Conservation (phyloP, 2,329 filamentous ascomycete species). For the Myriosclerotinia curreyana region DNA sequence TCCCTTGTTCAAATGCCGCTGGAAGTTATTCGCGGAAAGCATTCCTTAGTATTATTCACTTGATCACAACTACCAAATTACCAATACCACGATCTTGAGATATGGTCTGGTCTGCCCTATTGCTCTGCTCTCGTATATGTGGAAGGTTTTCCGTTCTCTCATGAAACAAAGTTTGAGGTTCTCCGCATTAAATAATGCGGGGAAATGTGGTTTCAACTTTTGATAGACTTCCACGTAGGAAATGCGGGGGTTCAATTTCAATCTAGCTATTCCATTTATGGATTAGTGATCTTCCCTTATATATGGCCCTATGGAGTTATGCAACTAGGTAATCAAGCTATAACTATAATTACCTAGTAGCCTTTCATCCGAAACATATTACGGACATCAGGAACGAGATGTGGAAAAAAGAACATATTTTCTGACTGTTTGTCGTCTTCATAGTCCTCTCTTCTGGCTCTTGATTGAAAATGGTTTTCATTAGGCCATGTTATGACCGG, state of each 20-base stretch:
- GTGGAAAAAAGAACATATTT: no score
- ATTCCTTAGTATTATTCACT: no score
- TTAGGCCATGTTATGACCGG: no score
- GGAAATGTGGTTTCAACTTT: constrained; percentile 3
- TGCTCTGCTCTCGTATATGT: no score
- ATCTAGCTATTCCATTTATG: neutral
- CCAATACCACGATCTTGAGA: neutral
- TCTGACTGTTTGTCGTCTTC: no score
- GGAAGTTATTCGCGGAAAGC: no score
- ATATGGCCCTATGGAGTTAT: neutral
- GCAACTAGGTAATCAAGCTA: neutral
- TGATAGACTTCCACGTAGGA: neutral
- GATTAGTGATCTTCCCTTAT: no score
- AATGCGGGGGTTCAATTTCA: constrained; percentile 8
- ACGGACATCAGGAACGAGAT: no score
- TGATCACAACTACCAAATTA: neutral
- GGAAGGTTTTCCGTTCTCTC: neutral
- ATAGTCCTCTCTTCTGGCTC: no score
- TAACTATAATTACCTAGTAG: neutral
- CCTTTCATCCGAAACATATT: neutral
- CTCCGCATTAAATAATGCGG: constrained; percentile 6
- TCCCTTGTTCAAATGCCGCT: no score
- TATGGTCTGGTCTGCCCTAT: neutral
- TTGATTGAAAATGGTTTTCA: no score
- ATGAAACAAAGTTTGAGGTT: neutral